Evolutionary conservation across 768 basidiomycete genomes (phyloP).

Genomic region (Leccinum subtestaceum): DNA sequence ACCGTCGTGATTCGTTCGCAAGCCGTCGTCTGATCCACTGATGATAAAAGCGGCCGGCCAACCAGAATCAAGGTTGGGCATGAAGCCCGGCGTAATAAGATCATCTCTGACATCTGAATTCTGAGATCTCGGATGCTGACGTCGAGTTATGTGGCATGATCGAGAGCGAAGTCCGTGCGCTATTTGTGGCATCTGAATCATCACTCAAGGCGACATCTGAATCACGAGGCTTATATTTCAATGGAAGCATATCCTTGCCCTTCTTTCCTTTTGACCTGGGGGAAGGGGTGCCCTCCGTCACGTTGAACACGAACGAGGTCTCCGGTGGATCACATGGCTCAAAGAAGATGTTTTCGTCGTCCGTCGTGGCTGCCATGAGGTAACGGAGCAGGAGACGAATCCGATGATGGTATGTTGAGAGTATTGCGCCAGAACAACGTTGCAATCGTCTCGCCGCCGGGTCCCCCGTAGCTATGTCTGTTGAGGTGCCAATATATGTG

Average conservation of each 20-base stretch:
- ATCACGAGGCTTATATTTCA: constrained; percentile 71
- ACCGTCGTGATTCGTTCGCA: constrained; percentile 22
- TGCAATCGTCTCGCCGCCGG: constrained; percentile 33
- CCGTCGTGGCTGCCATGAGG: constrained; percentile 31
- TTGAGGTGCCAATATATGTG: constrained; percentile 37
- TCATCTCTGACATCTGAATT: constrained; percentile 58
- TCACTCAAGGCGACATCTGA: constrained; percentile 63
- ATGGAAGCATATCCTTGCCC: constrained; percentile 41
- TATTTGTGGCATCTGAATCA: constrained; percentile 42
- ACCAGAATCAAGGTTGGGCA: constrained; percentile 51
- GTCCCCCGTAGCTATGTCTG: constrained; percentile 67
- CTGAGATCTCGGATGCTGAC: constrained; percentile 52
- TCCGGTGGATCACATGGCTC: constrained; percentile 41
- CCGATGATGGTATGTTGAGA: constrained; percentile 43
- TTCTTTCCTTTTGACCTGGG: constrained; percentile 41
- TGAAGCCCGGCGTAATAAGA: constrained; percentile 68
- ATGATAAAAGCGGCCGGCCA: constrained; percentile 55
- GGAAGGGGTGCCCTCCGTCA: constrained; percentile 57
- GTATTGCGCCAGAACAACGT: constrained; percentile 37
- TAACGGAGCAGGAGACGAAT: constrained; percentile 45
- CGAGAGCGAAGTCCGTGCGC: constrained; percentile 22
- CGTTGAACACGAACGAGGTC: constrained; percentile 54
- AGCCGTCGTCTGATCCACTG: constrained; percentile 40
- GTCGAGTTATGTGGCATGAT: constrained; percentile 58
- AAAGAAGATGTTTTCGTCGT: constrained; percentile 60